Evolutionary conservation across 352 stramenopile genomes (phyloP).

Genomic region (Phytophthora rubi): DNA sequence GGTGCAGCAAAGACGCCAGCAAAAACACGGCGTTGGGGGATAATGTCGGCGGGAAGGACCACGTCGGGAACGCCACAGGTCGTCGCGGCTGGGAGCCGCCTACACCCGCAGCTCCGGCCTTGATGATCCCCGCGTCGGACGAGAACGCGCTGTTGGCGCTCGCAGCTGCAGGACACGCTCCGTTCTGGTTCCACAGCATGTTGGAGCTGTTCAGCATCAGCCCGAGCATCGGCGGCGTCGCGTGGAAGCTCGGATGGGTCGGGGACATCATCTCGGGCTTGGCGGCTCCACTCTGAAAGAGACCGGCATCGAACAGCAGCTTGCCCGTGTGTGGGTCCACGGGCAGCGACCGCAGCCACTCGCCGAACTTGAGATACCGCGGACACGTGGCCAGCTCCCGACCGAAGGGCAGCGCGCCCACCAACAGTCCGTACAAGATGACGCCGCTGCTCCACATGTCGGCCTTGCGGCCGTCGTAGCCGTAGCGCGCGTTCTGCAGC

Average conservation of each 20-base stretch:
- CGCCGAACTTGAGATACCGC: constrained; percentile 94
- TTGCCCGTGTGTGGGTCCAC: constrained; percentile 72
- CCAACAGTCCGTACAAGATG: constrained; percentile 93
- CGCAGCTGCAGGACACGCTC: constrained; percentile 30
- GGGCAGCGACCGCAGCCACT: constrained; percentile 87
- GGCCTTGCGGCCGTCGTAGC: constrained; percentile 92
- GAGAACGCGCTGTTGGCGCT: constrained; percentile 34
- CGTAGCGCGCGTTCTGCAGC: constrained; percentile 87
- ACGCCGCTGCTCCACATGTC: constrained; percentile 95
- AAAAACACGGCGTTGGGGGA: constrained; percentile 69
- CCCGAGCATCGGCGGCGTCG: constrained; percentile 42
- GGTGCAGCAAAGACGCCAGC: constrained; percentile 82
- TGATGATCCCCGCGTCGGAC: constrained; percentile 26
- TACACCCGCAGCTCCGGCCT: constrained; percentile 27
- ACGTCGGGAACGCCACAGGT: constrained; percentile 75
- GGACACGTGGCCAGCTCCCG: constrained; percentile 94
- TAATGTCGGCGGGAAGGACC: constrained; percentile 86
- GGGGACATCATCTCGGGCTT: constrained; percentile 19
- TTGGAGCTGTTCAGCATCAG: constrained; percentile 47
- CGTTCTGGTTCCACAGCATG: constrained; percentile 45
- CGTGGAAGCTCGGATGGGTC: constrained; percentile 34
- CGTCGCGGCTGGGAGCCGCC: constrained; percentile 35
- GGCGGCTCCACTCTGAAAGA: constrained; percentile 48
- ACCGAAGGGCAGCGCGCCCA: constrained; percentile 95
- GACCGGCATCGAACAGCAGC: constrained; percentile 57